Evolutionary conservation across 2,329 filamentous ascomycete genomes (phyloP), one percentile per base, ranked within the genome.

Genomic region (Beauveria asiatica): DNA sequence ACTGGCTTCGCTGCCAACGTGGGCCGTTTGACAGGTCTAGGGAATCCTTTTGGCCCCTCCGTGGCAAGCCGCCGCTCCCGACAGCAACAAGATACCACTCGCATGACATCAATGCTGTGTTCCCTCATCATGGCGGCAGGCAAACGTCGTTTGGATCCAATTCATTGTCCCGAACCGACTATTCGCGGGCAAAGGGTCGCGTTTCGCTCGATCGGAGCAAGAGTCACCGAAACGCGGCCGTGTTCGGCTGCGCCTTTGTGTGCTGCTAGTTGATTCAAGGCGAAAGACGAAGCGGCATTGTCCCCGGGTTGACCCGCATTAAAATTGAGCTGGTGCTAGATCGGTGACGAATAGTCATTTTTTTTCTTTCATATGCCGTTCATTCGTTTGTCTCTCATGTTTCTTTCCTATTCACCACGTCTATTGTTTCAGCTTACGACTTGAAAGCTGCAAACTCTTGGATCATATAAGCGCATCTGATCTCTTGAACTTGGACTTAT

Each of bases 291-390:
- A 37, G 27, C 56, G 46, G 56, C 46, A 17, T 44, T 58, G 44
- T 57, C n/a, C 17, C 55, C 55, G 21, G 37, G 21, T n/a, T 30
- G 55, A 51, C 56, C 56, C 56, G 46, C 56, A 58, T 51, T 51
- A 58, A 58, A 58, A 42, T 2, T 23, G 50, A 30, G 46, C 13
- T 44, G 46, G 45, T 41, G 46, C 45, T 44, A 42, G 33, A 51
- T 58, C 46, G 46, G 56, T 42, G 56, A 50, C 25, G 45, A 37
- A 37, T 6, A 37, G 45, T 23, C 11, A 16, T 3, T 27, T 48
- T 27, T 48, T 23, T 6, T 27, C 46, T 49, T 25, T 49, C 46
- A 30, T 8, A 16, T 8, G 21, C 46, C 21, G 46, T 17, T 30
- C 6, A 13, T 9, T 27, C 25, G 23, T 16, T 25, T 25, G 45